These are phyloP conservation scores for Austroboletus eburneus DNA, from an alignment of 768 basidiomycete genomes.

Conservation along the genomic window DNA sequence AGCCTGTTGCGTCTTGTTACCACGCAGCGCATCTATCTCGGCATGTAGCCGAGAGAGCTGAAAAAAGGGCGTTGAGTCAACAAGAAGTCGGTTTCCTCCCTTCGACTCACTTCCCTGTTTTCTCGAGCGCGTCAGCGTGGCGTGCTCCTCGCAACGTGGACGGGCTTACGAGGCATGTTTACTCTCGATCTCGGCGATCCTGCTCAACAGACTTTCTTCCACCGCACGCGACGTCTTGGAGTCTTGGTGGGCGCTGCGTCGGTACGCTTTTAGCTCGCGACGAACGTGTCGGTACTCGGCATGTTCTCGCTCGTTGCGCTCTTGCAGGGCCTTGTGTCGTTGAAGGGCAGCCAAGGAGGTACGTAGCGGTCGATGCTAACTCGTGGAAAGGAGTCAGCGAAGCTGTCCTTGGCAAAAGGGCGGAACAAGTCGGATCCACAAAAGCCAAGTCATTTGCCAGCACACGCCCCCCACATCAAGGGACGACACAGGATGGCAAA, in stretches of 20 bases:
- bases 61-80: slow-evolving; percentile 21
- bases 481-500: neutral
- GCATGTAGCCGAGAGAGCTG: slow-evolving; percentile 33
- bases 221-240: slow-evolving; percentile 33
- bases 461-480: neutral
- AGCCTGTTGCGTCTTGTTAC: slow-evolving; percentile 25
- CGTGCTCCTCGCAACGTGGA: neutral
- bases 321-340: slow-evolving; percentile 37
- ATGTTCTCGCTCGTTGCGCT: slow-evolving; percentile 30
- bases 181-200: slow-evolving; percentile 31
- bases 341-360: slow-evolving; percentile 33
- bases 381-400: slow-evolving; percentile 22
- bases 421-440: slow-evolving; percentile 22
- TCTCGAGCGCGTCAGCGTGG: slow-evolving; percentile 9
- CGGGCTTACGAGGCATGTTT: slow-evolving; percentile 26
- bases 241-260: slow-evolving; percentile 30
- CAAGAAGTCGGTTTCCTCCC: slow-evolving; percentile 4
- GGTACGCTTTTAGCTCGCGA: slow-evolving; percentile 27
- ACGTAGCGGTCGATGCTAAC: slow-evolving; percentile 32
- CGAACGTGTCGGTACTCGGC: slow-evolving; percentile 31
- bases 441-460: slow-evolving; percentile 5
- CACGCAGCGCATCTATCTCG: slow-evolving; percentile 35
- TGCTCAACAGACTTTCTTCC: slow-evolving; percentile 33
- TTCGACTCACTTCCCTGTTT: slow-evolving; percentile 29
- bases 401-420: neutral